Conservation (phyloP, 495 filamentous ascomycete species). For the Annulohypoxylon maeteangense region DNA sequence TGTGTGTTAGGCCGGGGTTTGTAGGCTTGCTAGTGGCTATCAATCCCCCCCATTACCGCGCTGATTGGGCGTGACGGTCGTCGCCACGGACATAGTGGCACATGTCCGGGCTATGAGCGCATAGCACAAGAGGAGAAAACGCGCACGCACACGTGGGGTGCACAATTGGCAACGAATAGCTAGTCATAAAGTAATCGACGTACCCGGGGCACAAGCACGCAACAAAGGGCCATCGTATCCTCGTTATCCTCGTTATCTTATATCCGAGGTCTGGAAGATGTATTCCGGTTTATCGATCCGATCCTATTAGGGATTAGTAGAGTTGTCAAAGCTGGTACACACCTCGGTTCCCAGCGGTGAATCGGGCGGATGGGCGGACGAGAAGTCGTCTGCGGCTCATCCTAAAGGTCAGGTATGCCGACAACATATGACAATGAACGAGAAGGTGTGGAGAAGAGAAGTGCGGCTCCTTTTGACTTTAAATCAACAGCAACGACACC, state of each 20-base stretch:
- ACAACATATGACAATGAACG: conserved; percentile 40
- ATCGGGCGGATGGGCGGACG: conserved; percentile 17
- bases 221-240: conserved; percentile 6
- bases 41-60: conserved; percentile 25
- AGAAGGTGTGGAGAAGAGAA: conserved; percentile 43
- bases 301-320: conserved; percentile 26
- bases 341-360: conserved; percentile 28
- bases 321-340: neutral
- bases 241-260: conserved; percentile 28
- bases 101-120: conserved; percentile 39
- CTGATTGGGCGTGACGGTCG: conserved; percentile 30
- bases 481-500: conserved; percentile 48
- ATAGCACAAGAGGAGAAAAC: conserved; percentile 36
- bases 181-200: conserved; percentile 20
- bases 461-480: conserved; percentile 50
- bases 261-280: conserved; percentile 28
- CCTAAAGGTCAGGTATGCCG: conserved; percentile 34
- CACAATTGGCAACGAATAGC: conserved; percentile 46
- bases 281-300: conserved; percentile 10
- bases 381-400: conserved; percentile 18
- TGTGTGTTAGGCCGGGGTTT: conserved; percentile 21
- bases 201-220: conserved; percentile 23
- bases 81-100: conserved; percentile 36
- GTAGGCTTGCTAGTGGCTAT: conserved; percentile 29
- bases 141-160: conserved; percentile 46